Evolutionary conservation across 768 basidiomycete genomes (phyloP), one percentile per base, ranked within the genome.

Genomic region (Sporobolomyces phaffii): DNA sequence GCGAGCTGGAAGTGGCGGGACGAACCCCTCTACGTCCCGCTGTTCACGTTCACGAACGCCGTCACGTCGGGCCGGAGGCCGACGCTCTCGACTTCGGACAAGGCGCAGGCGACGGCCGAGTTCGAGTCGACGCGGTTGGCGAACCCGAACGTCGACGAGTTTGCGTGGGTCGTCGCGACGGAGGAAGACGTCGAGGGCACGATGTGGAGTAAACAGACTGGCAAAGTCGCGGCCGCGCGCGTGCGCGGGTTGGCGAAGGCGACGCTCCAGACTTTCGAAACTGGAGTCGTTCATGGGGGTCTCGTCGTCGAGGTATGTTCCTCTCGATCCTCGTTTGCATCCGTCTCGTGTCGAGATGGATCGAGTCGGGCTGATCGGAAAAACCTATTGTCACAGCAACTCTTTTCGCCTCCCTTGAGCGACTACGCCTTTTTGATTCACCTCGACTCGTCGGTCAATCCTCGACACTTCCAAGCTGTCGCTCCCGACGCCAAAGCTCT

Each of bases 341-440:
- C 10, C 10, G 38, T 9, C 9, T 9, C 38, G 9, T 17, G 9
- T 38, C 38, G 9, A 38, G 17, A 38, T 38, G 9, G 38, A 38
- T 9, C 10, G 17, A 45, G 15, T 10, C n/a, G n/a, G n/a, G n/a
- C n/a, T n/a, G n/a, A n/a, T n/a, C n/a, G n/a, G n/a, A n/a, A n/a
- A n/a, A n/a, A n/a, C n/a, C n/a, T n/a, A n/a, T n/a, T n/a, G 33
- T 20, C 34, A 43, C 71, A 94, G 92, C 80, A 83, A n/a, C 81
- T 98, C 58, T 96, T 97, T 79, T 79, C 83, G 14, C 90, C 94
- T 72, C 89, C 92, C 0, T 83, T 84, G 4, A 80, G 84, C 4
- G 88, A 92, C 73, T 99, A 96, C 74, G 87, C 96, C 73, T 83
- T 97, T 72, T 70, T 96, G 11, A 80, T 98, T 38, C 83, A 88